Conservation (phyloP, 306 rosid genomes). For the Vigna angularis region DNA sequence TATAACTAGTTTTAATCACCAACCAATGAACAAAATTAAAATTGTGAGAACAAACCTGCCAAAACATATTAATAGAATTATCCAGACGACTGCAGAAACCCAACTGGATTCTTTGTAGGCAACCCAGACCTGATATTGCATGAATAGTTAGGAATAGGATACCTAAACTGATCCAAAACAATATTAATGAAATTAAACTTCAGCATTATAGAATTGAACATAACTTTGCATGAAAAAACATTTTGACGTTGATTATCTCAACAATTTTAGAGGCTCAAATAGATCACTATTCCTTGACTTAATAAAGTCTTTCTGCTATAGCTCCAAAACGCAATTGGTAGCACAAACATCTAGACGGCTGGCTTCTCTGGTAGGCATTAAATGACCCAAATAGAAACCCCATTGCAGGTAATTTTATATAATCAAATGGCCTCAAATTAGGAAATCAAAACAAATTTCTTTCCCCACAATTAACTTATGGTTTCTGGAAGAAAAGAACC, state of each 20-base stretch:
- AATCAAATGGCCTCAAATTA: too few species aligned
- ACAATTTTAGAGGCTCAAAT: background rate
- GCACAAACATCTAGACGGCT: conserved; percentile 11
- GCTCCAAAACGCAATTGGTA: conserved; percentile 23
- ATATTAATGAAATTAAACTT: conserved; percentile 19
- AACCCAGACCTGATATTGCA: conserved; percentile 79
- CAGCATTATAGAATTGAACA: conserved; percentile 10
- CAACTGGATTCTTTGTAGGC: conserved; percentile 77
- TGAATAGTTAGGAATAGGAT: conserved; percentile 17
- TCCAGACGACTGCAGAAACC: conserved; percentile 69
- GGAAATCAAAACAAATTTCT: too few species aligned
- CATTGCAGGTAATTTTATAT: too few species aligned
- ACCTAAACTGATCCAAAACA: conserved; percentile 33
- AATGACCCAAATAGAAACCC: too few species aligned
- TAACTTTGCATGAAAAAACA: background rate
- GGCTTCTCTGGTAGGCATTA: background rate
- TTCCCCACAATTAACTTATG: too few species aligned
- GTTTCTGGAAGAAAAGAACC: too few species aligned
- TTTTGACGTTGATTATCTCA: conserved; percentile 32
- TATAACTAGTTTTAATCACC: conserved; percentile 22
- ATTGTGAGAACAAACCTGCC: conserved; percentile 73
- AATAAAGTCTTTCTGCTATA: background rate
- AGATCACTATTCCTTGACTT: conserved; percentile 7
- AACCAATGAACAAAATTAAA: conserved; percentile 23
- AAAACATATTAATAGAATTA: conserved; percentile 66